Conservation (phyloP, 2,329 filamentous ascomycete genomes). For the Raffaelea deltoideospora region DNA sequence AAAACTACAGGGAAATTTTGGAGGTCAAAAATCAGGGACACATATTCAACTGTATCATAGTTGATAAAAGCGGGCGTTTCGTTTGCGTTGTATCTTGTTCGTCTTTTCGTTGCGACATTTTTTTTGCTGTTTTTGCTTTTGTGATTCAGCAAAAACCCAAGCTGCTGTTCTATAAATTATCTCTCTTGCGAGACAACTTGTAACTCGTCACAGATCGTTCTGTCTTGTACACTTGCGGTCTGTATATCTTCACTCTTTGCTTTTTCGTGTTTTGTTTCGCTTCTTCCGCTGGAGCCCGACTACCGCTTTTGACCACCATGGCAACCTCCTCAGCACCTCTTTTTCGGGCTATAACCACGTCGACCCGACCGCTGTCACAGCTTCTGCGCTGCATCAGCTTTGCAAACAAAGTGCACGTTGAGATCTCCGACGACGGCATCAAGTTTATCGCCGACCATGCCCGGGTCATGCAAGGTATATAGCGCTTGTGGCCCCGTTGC, state of each 20-base stretch:
- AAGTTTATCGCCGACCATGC: slow-evolving; percentile 80
- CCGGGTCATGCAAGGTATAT: slow-evolving; percentile 80
- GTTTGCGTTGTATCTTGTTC: neutral
- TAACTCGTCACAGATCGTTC: too few relatives aligned
- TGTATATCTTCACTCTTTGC: too few relatives aligned
- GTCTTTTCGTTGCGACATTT: neutral
- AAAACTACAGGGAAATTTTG: neutral
- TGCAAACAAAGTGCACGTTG: slow-evolving; percentile 43
- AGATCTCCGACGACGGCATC: slow-evolving; percentile 73
- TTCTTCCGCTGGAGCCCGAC: too few relatives aligned
- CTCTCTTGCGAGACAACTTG: too few relatives aligned
- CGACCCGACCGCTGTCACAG: slow-evolving; percentile 59
- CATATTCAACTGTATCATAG: slow-evolving; percentile 28
- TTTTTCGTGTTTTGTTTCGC: too few relatives aligned
- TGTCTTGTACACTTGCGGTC: too few relatives aligned
- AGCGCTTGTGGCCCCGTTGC: too few relatives aligned
- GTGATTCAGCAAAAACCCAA: too few relatives aligned
- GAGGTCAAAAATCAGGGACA: too few relatives aligned
- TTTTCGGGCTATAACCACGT: slow-evolving; percentile 63
- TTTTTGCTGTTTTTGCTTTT: neutral
- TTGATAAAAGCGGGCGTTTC: slow-evolving; percentile 10
- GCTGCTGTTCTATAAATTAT: too few relatives aligned
- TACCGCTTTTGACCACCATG: too few relatives aligned
- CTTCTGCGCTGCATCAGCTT: slow-evolving; percentile 43
- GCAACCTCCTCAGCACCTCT: slow-evolving; percentile 34